Evolutionary conservation across 2,329 filamentous ascomycete genomes (phyloP).

Genomic region (Stylonectria norvegica): DNA sequence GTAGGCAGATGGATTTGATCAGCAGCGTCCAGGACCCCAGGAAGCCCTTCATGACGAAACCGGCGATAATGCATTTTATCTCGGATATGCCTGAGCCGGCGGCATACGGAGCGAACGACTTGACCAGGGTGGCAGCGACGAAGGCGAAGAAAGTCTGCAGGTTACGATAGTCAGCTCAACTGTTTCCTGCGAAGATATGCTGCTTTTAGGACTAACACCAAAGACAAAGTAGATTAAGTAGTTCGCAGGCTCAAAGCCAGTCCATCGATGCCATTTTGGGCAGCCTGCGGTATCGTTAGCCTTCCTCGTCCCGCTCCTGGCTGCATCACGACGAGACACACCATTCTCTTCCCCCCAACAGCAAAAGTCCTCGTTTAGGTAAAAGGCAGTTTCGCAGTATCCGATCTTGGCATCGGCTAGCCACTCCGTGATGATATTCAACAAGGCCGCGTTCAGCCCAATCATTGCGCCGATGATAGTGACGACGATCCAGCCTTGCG

Average conservation of each 20-base stretch:
- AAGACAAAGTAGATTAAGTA: slow-evolving; percentile 87
- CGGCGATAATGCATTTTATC: slow-evolving; percentile 98
- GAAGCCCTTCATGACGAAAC: slow-evolving; percentile 99
- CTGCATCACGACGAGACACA: slow-evolving; percentile 30
- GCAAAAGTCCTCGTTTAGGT: slow-evolving; percentile 95
- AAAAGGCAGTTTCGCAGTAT: slow-evolving; percentile 94
- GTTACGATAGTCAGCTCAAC: slow-evolving; percentile 11
- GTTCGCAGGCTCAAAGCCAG: slow-evolving; percentile 70
- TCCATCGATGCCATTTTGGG: slow-evolving; percentile 86
- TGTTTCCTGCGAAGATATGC: not conserved
- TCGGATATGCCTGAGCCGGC: slow-evolving; percentile 96
- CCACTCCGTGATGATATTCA: slow-evolving; percentile 98
- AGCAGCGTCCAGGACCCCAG: slow-evolving; percentile 85
- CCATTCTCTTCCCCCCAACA: slow-evolving; percentile 93
- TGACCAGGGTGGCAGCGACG: slow-evolving; percentile 79
- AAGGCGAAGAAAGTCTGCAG: slow-evolving; percentile 71
- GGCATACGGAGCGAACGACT: slow-evolving; percentile 89
- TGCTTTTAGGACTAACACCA: slow-evolving; percentile 52
- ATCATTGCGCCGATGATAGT: slow-evolving; percentile 91
- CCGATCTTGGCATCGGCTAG: slow-evolving; percentile 91
- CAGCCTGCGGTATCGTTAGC: slow-evolving; percentile 56
- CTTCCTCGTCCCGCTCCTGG: not conserved
- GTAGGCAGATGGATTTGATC: slow-evolving; percentile 90
- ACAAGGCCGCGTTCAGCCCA: slow-evolving; percentile 84
- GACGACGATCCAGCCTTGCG: slow-evolving; percentile 96